Evolutionary conservation across 148 eudicot species (phyloP).

Genomic region (Rhododendron molle): DNA sequence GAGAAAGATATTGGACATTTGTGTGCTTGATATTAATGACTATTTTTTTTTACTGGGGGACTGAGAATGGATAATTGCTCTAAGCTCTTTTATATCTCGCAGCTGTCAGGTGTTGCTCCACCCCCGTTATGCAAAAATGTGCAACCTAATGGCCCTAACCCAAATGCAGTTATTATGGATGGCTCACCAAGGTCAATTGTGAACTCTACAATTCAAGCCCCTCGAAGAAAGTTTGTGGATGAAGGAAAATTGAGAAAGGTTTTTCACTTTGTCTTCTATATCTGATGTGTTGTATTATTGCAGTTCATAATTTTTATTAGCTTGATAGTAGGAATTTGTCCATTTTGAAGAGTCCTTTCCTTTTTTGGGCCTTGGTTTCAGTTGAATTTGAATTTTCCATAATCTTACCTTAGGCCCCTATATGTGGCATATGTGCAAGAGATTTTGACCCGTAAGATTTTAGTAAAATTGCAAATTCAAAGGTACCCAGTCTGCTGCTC

Average conservation of each 20-base stretch:
- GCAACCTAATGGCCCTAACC: slow-evolving; percentile 48
- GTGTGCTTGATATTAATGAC: neutral
- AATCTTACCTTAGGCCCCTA: neutral
- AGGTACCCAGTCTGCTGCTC: neutral
- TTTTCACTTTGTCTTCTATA: slow-evolving; percentile 3
- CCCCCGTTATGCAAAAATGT: slow-evolving; percentile 74
- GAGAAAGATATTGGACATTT: neutral
- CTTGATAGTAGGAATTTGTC: neutral
- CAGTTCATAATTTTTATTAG: neutral
- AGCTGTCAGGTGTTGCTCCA: slow-evolving; percentile 87
- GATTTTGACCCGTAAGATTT: neutral
- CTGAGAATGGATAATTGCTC: slow-evolving; percentile 9
- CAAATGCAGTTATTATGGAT: slow-evolving; percentile 48
- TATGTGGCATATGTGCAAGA: neutral
- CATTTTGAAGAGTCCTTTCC: neutral
- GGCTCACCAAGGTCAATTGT: slow-evolving; percentile 66
- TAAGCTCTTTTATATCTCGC: slow-evolving; percentile 30
- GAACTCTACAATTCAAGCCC: slow-evolving; percentile 74
- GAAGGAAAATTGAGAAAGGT: slow-evolving; percentile 99
- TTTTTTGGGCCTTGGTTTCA: neutral
- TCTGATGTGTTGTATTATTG: neutral
- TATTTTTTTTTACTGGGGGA: neutral
- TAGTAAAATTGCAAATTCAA: neutral
- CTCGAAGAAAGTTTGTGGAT: slow-evolving; percentile 90
- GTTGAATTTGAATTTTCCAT: neutral